Base-by-base conservation (phyloP, 208 protist genomes). In the Leptomonas seymouri region DNA sequence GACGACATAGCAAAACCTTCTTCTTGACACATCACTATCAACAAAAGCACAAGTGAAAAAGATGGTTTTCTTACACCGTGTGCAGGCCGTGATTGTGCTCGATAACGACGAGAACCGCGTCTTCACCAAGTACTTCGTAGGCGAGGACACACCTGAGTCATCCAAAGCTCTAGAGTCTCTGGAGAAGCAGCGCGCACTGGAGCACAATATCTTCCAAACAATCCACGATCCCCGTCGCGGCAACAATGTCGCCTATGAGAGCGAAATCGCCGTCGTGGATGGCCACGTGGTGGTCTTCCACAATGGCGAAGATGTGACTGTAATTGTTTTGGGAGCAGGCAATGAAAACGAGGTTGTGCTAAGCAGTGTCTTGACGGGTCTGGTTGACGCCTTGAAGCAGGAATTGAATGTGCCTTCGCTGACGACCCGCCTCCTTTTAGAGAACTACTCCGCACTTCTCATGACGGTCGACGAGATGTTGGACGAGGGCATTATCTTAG, bases 381-480 rank as follows among this genome's bases (percentile, higher is more conserved):
- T 96, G 41, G 73, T 92, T 15, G 86, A 96, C 16, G 71, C 90
- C 3, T 64, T 96, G 67, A 76, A 73, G 57, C 77, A 85, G 51
- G 73, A 81, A 50, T 69, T 90, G 39, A 87, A 93, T 42, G 64
- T 81, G 39, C 64, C 77, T 1, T 74, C 78, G 42, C 53, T 96
- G 55, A 86, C 79, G 42, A 58, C 73, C 11, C 67, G 79, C 21
- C 60, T 75, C 51, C 71, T 97, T 39, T 76, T 96, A 16, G 87
- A 95, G 56, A 91, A 94, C 59, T 97, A 94, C 74, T 88, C 93
- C 39, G 84, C 81, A 15, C 60, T 97, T n/a, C 59, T 97, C 41
- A 83, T 97, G 21, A 89, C 87, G 5, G 89, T 95, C 21, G 93
- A 97, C 53, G 91, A 96, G 70, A 81, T 97, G 74, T 69, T 97